Conservation (phyloP, 495 filamentous ascomycete species). For the Xylona heveae region DNA sequence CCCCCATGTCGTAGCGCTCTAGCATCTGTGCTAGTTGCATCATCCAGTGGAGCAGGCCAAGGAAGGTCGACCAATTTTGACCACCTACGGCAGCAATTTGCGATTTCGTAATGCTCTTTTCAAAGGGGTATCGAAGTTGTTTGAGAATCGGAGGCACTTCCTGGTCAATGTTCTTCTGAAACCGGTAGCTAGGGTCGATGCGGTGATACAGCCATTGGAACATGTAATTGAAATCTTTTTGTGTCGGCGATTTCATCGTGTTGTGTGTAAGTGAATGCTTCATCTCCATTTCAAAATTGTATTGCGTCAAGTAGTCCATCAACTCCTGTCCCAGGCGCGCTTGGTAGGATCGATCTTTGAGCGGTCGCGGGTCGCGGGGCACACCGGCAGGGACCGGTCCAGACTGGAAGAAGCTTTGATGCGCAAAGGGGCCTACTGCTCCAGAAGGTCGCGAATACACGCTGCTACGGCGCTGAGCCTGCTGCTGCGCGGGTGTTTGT, state of each 20-base stretch:
- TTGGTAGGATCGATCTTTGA: constrained; percentile 63
- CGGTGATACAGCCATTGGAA: constrained; percentile 96
- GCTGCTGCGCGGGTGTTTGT: constrained; percentile 21
- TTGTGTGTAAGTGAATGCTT: constrained; percentile 77
- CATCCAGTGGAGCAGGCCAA: constrained; percentile 94
- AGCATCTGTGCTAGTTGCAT: constrained; percentile 91
- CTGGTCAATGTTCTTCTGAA: constrained; percentile 78
- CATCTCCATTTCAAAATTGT: constrained; percentile 96
- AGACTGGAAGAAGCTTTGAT: constrained; percentile 84
- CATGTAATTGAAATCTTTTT: constrained; percentile 91
- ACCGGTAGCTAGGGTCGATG: constrained; percentile 80
- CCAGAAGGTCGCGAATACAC: constrained; percentile 52
- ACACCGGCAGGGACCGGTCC: constrained; percentile 56
- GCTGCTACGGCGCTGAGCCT: constrained; percentile 61
- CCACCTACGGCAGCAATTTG: constrained; percentile 87
- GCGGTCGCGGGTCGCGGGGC: constrained; percentile 70
- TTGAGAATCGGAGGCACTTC: constrained; percentile 84
- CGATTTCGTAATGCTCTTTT: constrained; percentile 82
- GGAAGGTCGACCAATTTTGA: constrained; percentile 84
- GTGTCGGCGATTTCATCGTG: constrained; percentile 76
- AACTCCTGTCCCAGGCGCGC: constrained; percentile 70
- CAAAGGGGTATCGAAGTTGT: constrained; percentile 83
- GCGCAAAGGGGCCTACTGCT: constrained; percentile 34
- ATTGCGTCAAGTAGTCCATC: constrained; percentile 68
- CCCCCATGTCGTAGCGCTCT: constrained; percentile 47